Evolutionary conservation across 106 monocot genomes (phyloP).

Genomic region (Amphibolis antarctica): DNA sequence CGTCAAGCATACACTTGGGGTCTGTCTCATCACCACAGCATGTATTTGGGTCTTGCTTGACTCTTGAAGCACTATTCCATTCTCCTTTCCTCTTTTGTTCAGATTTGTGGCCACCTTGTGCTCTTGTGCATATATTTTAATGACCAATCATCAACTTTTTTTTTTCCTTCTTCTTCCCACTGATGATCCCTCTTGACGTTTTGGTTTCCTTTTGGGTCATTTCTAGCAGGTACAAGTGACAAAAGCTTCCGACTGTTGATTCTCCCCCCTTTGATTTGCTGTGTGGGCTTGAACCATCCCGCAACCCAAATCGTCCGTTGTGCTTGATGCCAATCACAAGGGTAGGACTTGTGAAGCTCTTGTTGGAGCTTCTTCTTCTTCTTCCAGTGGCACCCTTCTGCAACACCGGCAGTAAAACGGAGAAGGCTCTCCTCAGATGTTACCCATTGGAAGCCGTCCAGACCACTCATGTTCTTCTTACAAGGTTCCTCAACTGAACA

Average conservation of each 20-base stretch:
- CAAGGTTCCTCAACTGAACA: constrained; percentile 18
- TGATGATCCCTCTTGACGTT: not conserved
- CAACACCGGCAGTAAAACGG: constrained; percentile 12
- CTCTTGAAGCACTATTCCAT: no score
- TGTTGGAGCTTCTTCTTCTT: constrained; percentile 39
- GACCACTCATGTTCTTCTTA: constrained; percentile 28
- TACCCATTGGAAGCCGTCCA: constrained; percentile 52
- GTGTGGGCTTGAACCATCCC: not conserved
- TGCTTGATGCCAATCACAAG: constrained; percentile 57
- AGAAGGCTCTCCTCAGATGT: constrained; percentile 78
- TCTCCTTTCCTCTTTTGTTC: no score
- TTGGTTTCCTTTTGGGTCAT: not conserved
- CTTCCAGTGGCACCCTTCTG: not conserved
- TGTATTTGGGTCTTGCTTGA: no score
- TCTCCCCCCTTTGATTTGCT: not conserved
- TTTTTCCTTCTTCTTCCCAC: no score
- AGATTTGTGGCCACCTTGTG: no score
- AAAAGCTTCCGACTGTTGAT: not conserved
- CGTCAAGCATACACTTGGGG: no score
- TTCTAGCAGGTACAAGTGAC: constrained; percentile 7
- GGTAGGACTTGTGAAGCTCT: constrained; percentile 38
- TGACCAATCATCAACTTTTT: no score
- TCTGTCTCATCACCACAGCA: no score
- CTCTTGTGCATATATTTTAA: no score
- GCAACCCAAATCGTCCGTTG: constrained; percentile 27